phyloP scores from a whole-genome alignment of 345 rosid species.

The Hibiscus trionum region DNA sequence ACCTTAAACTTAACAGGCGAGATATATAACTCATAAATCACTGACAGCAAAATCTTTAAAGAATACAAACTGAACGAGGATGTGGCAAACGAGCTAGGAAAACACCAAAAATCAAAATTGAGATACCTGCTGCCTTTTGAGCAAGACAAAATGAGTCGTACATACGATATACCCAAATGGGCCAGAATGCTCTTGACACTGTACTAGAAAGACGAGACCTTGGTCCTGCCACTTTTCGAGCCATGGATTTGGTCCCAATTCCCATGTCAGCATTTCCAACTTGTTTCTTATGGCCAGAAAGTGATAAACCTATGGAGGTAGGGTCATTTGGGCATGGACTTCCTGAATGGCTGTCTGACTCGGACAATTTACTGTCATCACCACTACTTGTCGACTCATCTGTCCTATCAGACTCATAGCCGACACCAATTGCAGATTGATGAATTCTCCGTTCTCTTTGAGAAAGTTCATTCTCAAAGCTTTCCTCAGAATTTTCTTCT shows the following conservation, averaged over 20 bases:
- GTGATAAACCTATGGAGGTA: constrained; percentile 20
- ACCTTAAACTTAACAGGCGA: not conserved
- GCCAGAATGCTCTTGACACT: constrained; percentile 71
- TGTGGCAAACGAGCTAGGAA: constrained; percentile 3
- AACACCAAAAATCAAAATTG: constrained; percentile 1
- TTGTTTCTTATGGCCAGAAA: constrained; percentile 22
- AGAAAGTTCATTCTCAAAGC: constrained; percentile 81
- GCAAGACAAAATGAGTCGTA: constrained; percentile 83
- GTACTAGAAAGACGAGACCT: constrained; percentile 36
- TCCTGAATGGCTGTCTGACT: constrained; percentile 27
- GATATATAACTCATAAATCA: not conserved
- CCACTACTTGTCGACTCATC: constrained; percentile 65
- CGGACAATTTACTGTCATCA: constrained; percentile 38
- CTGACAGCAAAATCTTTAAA: not conserved
- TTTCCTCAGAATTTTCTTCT: constrained; percentile 55
- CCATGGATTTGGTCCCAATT: constrained; percentile 23
- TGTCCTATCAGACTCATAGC: constrained; percentile 25
- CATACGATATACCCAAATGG: constrained; percentile 80
- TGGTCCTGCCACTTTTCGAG: constrained; percentile 27
- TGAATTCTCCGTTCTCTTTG: constrained; percentile 57
- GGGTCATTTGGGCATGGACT: constrained; percentile 23
- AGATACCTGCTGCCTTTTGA: constrained; percentile 78
- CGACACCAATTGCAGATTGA: constrained; percentile 43
- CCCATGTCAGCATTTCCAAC: constrained; percentile 18
- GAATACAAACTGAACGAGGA: not conserved